phyloP scores from a whole-genome alignment of 2,329 filamentous ascomycete species.

The Calonectria hawksworthii region DNA sequence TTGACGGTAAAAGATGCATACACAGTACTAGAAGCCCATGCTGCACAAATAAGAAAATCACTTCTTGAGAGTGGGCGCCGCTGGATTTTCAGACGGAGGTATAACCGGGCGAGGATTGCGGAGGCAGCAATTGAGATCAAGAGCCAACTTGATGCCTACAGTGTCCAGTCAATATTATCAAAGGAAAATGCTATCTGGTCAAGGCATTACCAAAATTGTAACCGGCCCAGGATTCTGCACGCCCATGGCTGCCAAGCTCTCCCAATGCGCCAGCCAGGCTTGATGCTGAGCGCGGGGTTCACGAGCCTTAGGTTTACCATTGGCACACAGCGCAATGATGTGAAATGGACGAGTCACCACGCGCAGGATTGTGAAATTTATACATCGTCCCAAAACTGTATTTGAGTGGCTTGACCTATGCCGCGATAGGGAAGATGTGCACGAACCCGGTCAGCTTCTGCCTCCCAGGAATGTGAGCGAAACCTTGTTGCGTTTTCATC shows the following conservation, averaged over 20 bases:
- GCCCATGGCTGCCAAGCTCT: background rate
- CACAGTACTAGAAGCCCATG: background rate
- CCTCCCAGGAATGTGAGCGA: background rate
- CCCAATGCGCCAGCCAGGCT: background rate
- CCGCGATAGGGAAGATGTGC: background rate
- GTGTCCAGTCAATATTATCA: background rate
- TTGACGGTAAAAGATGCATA: background rate
- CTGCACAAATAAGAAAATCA: background rate
- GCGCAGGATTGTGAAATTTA: background rate
- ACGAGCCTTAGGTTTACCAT: background rate
- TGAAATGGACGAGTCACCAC: too few species aligned
- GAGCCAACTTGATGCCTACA: constrained; percentile 3
- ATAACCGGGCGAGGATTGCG: background rate
- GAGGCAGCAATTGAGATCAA: background rate
- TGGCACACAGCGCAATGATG: background rate
- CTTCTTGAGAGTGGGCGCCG: background rate
- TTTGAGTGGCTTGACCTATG: background rate
- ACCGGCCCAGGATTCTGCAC: background rate
- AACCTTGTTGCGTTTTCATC: background rate
- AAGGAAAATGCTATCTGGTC: background rate
- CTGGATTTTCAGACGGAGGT: background rate
- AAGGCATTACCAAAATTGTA: background rate
- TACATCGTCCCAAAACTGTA: background rate
- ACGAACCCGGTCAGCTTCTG: background rate
- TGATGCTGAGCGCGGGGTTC: too few species aligned